Conservation (phyloP, 164 flowering plant genomes). For the Vitis cinerea region DNA sequence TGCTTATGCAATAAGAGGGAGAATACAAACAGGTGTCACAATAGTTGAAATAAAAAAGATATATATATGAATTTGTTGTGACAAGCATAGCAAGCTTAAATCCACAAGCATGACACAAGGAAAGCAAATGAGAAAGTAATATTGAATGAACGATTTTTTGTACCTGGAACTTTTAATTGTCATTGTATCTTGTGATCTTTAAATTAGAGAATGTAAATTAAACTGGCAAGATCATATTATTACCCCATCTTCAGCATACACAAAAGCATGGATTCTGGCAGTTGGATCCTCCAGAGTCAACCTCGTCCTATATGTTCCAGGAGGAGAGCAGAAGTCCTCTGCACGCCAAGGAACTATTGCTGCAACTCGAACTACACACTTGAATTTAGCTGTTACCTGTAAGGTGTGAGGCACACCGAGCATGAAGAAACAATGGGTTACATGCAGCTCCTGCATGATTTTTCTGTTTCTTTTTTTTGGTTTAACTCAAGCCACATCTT, state of each 20-base stretch:
- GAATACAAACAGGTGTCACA: no score
- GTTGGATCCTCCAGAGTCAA: constrained; percentile 86
- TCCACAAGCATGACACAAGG: not conserved
- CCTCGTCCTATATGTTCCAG: constrained; percentile 51
- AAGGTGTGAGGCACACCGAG: not conserved
- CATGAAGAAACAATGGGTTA: not conserved
- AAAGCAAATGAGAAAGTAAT: not conserved
- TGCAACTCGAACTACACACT: constrained; percentile 59
- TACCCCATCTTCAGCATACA: constrained; percentile 81
- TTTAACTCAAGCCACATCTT: not conserved
- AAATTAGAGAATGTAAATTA: not conserved
- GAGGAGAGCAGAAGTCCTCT: constrained; percentile 43
- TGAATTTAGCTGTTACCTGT: constrained; percentile 63
- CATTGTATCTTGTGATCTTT: not conserved
- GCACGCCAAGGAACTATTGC: constrained; percentile 45
- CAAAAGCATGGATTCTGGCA: constrained; percentile 70
- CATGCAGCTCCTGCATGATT: not conserved
- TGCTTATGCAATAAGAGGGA: no score
- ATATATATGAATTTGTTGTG: no score
- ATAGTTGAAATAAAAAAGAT: no score
- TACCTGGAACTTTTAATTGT: not conserved
- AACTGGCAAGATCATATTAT: constrained; percentile 1
- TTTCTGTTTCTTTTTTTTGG: not conserved
- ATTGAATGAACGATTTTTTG: not conserved
- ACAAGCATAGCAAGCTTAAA: not conserved